Conservation (phyloP, 106 monocot species). For the Acorus calamus region DNA sequence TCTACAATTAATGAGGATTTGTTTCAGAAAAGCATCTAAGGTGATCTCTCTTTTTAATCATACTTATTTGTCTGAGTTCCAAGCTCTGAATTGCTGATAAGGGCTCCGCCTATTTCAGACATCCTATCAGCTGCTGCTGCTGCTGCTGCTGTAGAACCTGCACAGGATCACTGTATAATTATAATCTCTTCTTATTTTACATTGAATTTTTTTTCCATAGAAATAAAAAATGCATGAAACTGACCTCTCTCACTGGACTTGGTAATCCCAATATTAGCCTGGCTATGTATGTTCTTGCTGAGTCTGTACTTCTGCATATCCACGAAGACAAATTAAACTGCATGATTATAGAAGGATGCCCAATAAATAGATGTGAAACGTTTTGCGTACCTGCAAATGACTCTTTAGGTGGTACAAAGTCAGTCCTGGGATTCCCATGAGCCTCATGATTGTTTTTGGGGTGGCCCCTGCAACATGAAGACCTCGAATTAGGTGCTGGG, state of each 20-base stretch:
- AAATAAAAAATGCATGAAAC: too few relatives aligned
- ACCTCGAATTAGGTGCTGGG: not conserved
- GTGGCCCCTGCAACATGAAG: conserved; percentile 56
- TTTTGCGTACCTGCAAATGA: conserved; percentile 60
- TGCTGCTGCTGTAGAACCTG: conserved; percentile 10
- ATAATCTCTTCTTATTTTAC: too few relatives aligned
- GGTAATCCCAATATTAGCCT: conserved; percentile 18
- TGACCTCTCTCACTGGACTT: conserved; percentile 34
- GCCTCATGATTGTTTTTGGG: conserved; percentile 87
- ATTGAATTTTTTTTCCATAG: too few relatives aligned
- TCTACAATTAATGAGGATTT: not conserved
- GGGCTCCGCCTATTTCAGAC: conserved; percentile 25
- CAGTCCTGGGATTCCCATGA: conserved; percentile 90
- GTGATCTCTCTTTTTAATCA: conserved; percentile 1
- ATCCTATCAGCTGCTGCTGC: conserved; percentile 28
- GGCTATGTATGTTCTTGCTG: conserved; percentile 60
- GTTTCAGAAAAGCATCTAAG: not conserved
- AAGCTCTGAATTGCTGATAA: conserved; percentile 12
- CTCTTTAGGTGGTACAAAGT: conserved; percentile 88
- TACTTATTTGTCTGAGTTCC: conserved; percentile 57
- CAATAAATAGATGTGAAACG: not conserved
- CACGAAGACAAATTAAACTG: not conserved
- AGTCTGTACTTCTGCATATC: conserved; percentile 67
- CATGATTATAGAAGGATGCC: not conserved
- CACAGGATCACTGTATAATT: not conserved